A percentile compares a stretch with the other conserved stretches of the same genome.
These are phyloP conservation scores for Pseudocercospora ulei DNA, from an alignment of 2,329 filamentous ascomycete genomes.

Conservation along the genomic window DNA sequence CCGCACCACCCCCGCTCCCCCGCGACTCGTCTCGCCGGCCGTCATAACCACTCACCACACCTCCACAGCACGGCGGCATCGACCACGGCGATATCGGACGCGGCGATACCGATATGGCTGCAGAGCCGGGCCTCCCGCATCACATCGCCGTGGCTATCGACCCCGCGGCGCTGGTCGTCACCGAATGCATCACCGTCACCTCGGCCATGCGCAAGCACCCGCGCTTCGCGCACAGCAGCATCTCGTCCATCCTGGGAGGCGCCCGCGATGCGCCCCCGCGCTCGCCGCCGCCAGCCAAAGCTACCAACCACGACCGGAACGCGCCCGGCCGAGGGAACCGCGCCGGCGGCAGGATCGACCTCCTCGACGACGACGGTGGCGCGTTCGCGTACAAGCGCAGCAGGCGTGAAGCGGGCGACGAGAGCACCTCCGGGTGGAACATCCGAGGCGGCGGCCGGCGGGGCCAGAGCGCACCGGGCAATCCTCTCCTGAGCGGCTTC, in stretches of 20 bases:
- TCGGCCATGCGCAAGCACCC: conserved; percentile 97
- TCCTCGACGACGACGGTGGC: conserved; percentile 22
- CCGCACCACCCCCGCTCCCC: too few species aligned
- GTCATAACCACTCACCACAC: too few species aligned
- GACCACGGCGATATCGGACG: too few species aligned
- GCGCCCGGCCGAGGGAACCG: conserved; percentile 18
- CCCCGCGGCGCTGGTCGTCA: conserved; percentile 61
- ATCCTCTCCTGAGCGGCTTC: conserved; percentile 91
- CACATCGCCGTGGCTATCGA: conserved; percentile 33
- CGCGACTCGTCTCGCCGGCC: too few species aligned
- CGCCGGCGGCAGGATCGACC: conserved; percentile 31
- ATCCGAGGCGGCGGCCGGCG: conserved; percentile 76
- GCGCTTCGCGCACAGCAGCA: conserved; percentile 89
- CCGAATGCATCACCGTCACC: conserved; percentile 97
- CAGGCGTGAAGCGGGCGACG: conserved; percentile 14
- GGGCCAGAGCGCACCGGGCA: conserved; percentile 94
- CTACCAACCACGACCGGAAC: conserved; percentile 30
- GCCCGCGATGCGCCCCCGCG: conserved; percentile 15
- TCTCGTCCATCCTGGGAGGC: conserved; percentile 78
- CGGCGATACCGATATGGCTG: too few species aligned
- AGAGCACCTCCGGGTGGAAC: conserved; percentile 71
- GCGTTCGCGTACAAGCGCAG: neutral
- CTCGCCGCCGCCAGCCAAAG: conserved; percentile 15
- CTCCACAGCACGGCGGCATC: too few species aligned
- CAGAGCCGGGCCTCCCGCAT: too few species aligned